These are phyloP conservation scores for Vitis cinerea DNA, from an alignment of 164 flowering plant species.

Conservation along the genomic window DNA sequence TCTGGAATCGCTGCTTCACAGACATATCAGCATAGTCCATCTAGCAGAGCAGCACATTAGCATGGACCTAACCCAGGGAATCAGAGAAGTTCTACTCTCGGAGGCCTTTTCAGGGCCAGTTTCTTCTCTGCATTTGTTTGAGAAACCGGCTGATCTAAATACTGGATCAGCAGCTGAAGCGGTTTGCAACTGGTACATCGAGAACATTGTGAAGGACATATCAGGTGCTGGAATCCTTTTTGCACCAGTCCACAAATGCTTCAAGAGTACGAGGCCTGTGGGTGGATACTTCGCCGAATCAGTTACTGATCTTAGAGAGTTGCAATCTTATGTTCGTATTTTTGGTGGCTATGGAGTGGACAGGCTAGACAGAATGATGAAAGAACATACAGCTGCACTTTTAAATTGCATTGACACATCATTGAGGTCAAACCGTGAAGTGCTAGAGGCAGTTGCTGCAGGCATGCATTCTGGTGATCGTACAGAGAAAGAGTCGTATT, in stretches of 20 bases:
- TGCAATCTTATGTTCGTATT: slow-evolving; percentile 81
- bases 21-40: slow-evolving; percentile 81
- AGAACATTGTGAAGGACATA: slow-evolving; percentile 87
- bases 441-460: slow-evolving; percentile 74
- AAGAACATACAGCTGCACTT: slow-evolving; percentile 90
- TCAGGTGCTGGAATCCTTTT: slow-evolving; percentile 86
- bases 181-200: slow-evolving; percentile 95
- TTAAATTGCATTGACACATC: slow-evolving; percentile 91
- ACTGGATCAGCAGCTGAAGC: slow-evolving; percentile 79
- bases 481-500: slow-evolving; percentile 68
- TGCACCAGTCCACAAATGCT: slow-evolving; percentile 80
- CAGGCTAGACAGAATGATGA: slow-evolving; percentile 79
- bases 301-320: slow-evolving; percentile 73
- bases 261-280: slow-evolving; percentile 88
- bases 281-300: slow-evolving; percentile 97
- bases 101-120: slow-evolving; percentile 93
- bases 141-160: slow-evolving; percentile 62
- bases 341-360: slow-evolving; percentile 99
- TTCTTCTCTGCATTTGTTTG: slow-evolving; percentile 79
- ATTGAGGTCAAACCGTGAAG: slow-evolving; percentile 82
- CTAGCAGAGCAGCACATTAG: slow-evolving; percentile 95
- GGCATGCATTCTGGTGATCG: slow-evolving; percentile 78
- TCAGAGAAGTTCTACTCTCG: slow-evolving; percentile 76
- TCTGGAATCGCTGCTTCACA: slow-evolving; percentile 68
- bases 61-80: slow-evolving; percentile 95